These are phyloP conservation scores for Xerocomus nothofagi DNA, from an alignment of 1,284 basidiomycete species.

Conservation along the genomic window DNA sequence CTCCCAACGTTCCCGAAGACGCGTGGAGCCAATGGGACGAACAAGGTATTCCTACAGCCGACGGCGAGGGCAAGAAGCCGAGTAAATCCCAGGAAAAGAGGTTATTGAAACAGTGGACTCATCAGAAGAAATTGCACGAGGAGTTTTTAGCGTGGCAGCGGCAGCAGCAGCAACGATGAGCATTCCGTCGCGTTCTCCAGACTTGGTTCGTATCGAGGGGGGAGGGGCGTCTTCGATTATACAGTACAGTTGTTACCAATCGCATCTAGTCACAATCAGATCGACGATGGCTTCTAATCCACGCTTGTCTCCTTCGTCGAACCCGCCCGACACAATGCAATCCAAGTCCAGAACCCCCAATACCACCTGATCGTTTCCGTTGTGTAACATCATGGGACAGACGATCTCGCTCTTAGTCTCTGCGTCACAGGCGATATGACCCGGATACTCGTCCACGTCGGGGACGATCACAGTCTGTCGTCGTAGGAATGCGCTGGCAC, in stretches of 20 bases:
- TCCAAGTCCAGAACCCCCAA: conserved; percentile 87
- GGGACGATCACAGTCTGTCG: conserved; percentile 60
- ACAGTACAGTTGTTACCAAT: conserved; percentile 48
- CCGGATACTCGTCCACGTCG: conserved; percentile 78
- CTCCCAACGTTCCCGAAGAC: conserved; percentile 71
- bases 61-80: conserved; percentile 82
- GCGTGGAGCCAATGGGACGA: conserved; percentile 83
- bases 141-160: conserved; percentile 71
- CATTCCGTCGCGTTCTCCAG: background rate
- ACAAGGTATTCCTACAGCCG: conserved; percentile 80
- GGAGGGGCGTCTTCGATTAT: background rate
- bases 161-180: conserved; percentile 43
- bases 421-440: conserved; percentile 89
- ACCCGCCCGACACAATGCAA: conserved; percentile 70
- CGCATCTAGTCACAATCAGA: conserved; percentile 57
- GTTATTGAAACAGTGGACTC: conserved; percentile 73
- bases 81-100: conserved; percentile 85
- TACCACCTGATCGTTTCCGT: conserved; percentile 38
- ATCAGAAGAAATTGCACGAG: conserved; percentile 78
- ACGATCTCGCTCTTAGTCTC: conserved; percentile 87
- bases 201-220: background rate
- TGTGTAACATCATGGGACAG: conserved; percentile 59
- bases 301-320: conserved; percentile 69
- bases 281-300: conserved; percentile 73
- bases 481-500: conserved; percentile 72